Evolutionary conservation across 2,329 filamentous ascomycete species (phyloP), one percentile per base, ranked within the genome.

Genomic region (Aspergillus eucalypticola): DNA sequence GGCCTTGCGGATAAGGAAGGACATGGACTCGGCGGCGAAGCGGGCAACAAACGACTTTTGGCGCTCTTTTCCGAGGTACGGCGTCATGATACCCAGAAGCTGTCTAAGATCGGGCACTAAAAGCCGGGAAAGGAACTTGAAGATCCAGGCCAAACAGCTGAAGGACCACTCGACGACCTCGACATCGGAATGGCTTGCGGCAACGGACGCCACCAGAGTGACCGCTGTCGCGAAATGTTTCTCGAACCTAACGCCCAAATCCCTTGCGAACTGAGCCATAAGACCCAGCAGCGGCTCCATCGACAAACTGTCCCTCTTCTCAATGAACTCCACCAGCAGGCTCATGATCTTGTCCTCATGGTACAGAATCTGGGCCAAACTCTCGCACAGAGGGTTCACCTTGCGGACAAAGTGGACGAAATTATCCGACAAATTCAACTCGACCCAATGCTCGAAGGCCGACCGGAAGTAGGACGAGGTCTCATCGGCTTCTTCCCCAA

Each of bases 131-230:
- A 99, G 85, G 72, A 98, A 98, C 74, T 99, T 99, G 85, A 99
- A 97, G 42, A 98, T 82, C 82, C 96, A 99, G 49, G 95, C 92
- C 58, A 99, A 82, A 67, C 91, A 93, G 11, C 89, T 92, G 78
- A 99, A 99, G 54, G 91, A 94, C 93, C 94, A 98, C 78, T 99
- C 95, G 54, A 98, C 91, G n/a, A 96, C 92, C 64, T 93, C 91
- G 25, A 91, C 88, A 70, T 91, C 89, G 59, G 90, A 84, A 56
- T 91, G 87, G 68, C 87, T 90, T 56, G 88, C 88, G 10, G 92
- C 93, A 65, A 98, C 85, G 15, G 87, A 86, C 41, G 91, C 86
- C 57, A 99, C 87, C 56, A 96, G 81, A 56, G 82, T 84, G 60
- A 99, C 86, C 25, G 90, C 87, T 54, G 85, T 84, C 49, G 87